Conservation (phyloP, 1,284 basidiomycete genomes). For the Sporisorium graminicola region DNA sequence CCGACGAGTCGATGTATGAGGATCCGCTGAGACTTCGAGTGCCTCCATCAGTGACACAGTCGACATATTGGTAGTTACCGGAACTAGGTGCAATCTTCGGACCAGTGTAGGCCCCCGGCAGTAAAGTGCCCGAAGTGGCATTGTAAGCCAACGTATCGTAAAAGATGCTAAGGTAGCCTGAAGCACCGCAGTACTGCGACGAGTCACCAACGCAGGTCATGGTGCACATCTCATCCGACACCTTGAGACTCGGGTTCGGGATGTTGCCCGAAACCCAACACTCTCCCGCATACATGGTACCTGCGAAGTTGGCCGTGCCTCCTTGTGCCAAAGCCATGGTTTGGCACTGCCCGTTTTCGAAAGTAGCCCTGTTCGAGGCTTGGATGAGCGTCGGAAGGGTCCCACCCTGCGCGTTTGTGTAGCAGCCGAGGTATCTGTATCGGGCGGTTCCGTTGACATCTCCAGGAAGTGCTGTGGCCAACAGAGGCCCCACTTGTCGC, state of each 20-base stretch:
- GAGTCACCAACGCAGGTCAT: constrained; percentile 66
- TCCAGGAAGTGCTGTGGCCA: neutral
- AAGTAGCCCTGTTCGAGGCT: neutral
- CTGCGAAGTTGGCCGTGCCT: constrained; percentile 12
- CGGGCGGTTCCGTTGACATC: constrained; percentile 18
- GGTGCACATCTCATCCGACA: constrained; percentile 51
- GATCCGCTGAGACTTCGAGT: neutral
- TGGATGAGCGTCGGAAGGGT: neutral
- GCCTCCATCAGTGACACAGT: constrained; percentile 13
- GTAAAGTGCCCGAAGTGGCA: constrained; percentile 1
- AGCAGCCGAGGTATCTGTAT: constrained; percentile 27
- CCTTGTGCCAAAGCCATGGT: constrained; percentile 1
- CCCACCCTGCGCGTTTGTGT: neutral
- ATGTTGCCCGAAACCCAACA: constrained; percentile 65
- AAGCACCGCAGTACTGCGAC: constrained; percentile 68
- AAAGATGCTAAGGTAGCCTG: constrained; percentile 65
- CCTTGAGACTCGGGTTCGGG: constrained; percentile 4
- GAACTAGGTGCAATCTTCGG: constrained; percentile 3
- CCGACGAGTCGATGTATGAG: constrained; percentile 68
- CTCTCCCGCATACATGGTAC: constrained; percentile 47
- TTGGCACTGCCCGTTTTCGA: constrained; percentile 16
- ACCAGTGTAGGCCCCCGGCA: constrained; percentile 10
- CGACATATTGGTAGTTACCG: constrained; percentile 14
- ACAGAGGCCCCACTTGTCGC: constrained; percentile 14
- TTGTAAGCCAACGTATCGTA: constrained; percentile 21